These are phyloP conservation scores for Penicillium sp. DNA, from an alignment of 2,329 filamentous ascomycete genomes.

Conservation along the genomic window DNA sequence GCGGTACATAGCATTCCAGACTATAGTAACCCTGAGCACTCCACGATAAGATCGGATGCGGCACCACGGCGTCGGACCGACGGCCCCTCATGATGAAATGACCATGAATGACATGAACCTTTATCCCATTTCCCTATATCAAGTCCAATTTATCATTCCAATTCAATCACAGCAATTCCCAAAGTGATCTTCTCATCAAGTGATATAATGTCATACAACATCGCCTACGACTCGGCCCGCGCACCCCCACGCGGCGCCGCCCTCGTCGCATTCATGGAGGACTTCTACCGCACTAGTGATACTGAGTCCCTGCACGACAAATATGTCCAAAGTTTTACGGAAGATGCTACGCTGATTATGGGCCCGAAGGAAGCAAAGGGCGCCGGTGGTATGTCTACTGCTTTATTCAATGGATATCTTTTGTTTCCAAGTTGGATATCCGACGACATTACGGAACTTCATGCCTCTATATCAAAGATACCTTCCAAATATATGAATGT, in stretches of 20 bases:
- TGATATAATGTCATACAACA: conserved; percentile 38
- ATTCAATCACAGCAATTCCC: too few relatives aligned
- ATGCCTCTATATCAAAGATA: not conserved
- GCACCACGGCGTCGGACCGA: conserved; percentile 18
- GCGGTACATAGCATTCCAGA: too few relatives aligned
- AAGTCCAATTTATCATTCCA: conserved; percentile 12
- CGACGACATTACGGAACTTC: too few relatives aligned
- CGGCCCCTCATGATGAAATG: conserved; percentile 19
- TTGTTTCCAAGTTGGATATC: too few relatives aligned
- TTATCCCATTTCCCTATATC: not conserved
- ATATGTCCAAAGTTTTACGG: conserved; percentile 40
- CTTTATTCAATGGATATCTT: too few relatives aligned
- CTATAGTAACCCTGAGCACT: not conserved
- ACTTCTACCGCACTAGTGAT: conserved; percentile 44
- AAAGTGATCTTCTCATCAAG: not conserved
- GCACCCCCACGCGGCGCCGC: conserved; percentile 29
- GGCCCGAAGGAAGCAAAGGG: conserved; percentile 41
- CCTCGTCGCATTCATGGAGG: conserved; percentile 38
- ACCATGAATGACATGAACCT: not conserved
- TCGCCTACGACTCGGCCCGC: conserved; percentile 30
- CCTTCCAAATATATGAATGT: too few relatives aligned
- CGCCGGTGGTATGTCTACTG: conserved; percentile 34
- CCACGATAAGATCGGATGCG: conserved; percentile 25
- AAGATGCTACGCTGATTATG: conserved; percentile 44
- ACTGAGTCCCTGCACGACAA: conserved; percentile 38